Base-by-base conservation (phyloP, 352 stramenopile genomes). In the Aphanomyces astaci region DNA sequence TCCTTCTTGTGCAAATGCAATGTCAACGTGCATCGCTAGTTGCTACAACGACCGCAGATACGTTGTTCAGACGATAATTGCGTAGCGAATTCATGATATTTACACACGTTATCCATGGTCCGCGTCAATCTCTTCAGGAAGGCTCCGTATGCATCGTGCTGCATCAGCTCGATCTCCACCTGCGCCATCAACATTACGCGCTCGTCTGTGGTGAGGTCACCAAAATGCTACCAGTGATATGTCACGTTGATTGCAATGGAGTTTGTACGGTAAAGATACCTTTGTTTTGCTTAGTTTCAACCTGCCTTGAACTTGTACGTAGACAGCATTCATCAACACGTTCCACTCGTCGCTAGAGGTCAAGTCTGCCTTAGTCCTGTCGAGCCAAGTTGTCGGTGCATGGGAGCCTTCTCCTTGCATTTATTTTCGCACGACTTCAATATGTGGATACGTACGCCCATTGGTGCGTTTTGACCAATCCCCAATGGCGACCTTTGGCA, bases 251-350 rank as follows among this genome's bases (percentile, higher is more conserved):
- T 32, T 25, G 48, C 1, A 55, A 30, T n/a, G 27, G 2, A 24
- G 48, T 22, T 19, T 2, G 28, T n/a, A 11, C 24, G 27, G 22
- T 13, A 3, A 39, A 24, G 4, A 13, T 56, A 68, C 62, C 62
- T 68, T 68, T 19, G 46, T 68, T 17, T 68, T 59, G 46, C 55
- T 25, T 13, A 22, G 31, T n/a, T 57, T 68, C 40, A 68, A 22
- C 5, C 49, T 59, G 2, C 10, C 43, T 60, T 68, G 30, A 2
- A 68, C 43, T 10, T 24, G 30, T 1, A 22, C 25, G 51, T 68
- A 68, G n/a, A 68, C 33, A 15, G 4, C n/a, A 46, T 30, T 36
- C n/a, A 40, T 24, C 17, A 68, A 27, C 4, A 13, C 7, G 4
- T 59, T 51, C 62, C 62, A 68, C 19, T 68, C 60, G 25, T 57